Percentiles rank a stretch among this genome's conserved stretches.
These are phyloP conservation scores for Erucastrum elatum DNA, from an alignment of 345 rosid species.

Conservation along the genomic window DNA sequence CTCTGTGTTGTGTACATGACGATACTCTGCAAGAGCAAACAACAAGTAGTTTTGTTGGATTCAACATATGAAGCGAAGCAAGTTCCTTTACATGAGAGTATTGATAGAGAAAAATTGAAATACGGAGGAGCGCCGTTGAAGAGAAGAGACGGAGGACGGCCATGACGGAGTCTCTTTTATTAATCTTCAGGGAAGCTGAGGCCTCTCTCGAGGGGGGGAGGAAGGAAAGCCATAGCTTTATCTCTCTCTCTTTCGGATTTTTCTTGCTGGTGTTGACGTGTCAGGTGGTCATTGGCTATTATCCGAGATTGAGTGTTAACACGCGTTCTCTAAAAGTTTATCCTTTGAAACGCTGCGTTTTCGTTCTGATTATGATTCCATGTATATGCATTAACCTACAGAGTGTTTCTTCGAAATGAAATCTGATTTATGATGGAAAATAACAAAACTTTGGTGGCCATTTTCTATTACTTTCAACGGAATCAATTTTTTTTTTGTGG, in stretches of 20 bases:
- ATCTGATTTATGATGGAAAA: too few species aligned
- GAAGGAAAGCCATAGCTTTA: neutral
- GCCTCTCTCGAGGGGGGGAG: neutral
- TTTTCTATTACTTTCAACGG: too few species aligned
- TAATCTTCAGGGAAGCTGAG: constrained; percentile 42
- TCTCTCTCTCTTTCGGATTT: constrained; percentile 18
- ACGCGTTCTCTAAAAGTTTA: neutral
- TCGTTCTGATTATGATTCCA: neutral
- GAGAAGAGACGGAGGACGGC: constrained; percentile 56
- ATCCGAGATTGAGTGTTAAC: neutral
- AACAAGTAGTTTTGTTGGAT: neutral
- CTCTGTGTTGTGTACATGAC: constrained; percentile 47
- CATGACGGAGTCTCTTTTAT: constrained; percentile 51
- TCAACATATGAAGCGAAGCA: neutral
- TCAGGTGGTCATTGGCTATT: neutral
- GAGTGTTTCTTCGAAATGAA: too few species aligned
- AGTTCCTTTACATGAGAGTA: neutral
- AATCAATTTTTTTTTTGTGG: too few species aligned
- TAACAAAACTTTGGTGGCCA: too few species aligned
- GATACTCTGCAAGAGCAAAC: constrained; percentile 48
- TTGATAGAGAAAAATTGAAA: neutral
- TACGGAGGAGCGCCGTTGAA: constrained; percentile 54
- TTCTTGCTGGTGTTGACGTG: constrained; percentile 19
- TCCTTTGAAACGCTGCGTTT: constrained; percentile 31
- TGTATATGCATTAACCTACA: neutral